Evolutionary conservation across 805 yeast genomes (phyloP).

Genomic region (Starmerella tilneyi): DNA sequence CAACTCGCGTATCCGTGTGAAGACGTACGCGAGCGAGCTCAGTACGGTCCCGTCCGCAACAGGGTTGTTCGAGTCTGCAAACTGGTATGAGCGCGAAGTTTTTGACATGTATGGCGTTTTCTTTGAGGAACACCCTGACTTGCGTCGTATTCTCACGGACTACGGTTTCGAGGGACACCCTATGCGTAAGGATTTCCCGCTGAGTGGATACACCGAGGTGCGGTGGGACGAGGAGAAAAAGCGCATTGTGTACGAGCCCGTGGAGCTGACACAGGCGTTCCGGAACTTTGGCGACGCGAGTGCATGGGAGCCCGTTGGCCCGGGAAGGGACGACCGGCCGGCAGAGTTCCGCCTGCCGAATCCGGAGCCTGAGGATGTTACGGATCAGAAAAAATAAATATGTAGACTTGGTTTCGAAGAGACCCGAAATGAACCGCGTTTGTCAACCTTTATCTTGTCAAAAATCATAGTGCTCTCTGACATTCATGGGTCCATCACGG

Average conservation of each 20-base stretch:
- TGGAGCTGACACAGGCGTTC: slow-evolving; percentile 86
- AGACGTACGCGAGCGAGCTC: slow-evolving; percentile 77
- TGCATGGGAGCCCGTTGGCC: slow-evolving; percentile 87
- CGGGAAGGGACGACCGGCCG: slow-evolving; percentile 73
- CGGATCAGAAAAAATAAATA: slow-evolving; percentile 30
- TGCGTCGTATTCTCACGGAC: slow-evolving; percentile 82
- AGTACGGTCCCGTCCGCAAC: slow-evolving; percentile 71
- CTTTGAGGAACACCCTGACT: slow-evolving; percentile 81
- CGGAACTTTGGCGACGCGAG: slow-evolving; percentile 85
- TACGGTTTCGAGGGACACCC: slow-evolving; percentile 92
- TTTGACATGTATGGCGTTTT: slow-evolving; percentile 80
- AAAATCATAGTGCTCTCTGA: too few relatives aligned
- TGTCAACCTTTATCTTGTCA: neutral
- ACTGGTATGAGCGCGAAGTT: slow-evolving; percentile 86
- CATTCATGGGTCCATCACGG: too few relatives aligned
- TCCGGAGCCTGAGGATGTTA: slow-evolving; percentile 62
- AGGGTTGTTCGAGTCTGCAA: slow-evolving; percentile 66
- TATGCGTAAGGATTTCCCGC: slow-evolving; percentile 83
- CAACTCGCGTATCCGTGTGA: slow-evolving; percentile 79
- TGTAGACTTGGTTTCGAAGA: neutral
- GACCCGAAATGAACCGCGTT: neutral
- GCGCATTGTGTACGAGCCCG: slow-evolving; percentile 79
- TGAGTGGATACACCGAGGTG: slow-evolving; percentile 83
- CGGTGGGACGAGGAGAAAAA: slow-evolving; percentile 85
- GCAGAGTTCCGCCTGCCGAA: slow-evolving; percentile 71